A percentile compares a stretch with the other conserved stretches of the same genome.
Evolutionary conservation across 192 early-diverging fungal species (phyloP).

Genomic region (Gaertneriomyces sp.): DNA sequence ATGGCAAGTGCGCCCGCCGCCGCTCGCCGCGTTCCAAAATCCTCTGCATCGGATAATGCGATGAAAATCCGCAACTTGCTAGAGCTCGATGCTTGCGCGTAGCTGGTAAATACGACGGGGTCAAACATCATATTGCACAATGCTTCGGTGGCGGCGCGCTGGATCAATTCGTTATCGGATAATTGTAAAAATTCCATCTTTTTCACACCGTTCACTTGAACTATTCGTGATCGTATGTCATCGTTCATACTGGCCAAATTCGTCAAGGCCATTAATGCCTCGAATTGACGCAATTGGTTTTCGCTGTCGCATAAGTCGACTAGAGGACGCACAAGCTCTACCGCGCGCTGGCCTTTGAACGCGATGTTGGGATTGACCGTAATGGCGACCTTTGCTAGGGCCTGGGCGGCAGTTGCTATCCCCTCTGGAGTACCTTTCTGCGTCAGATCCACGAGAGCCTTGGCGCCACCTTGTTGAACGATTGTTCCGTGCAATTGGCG

Average conservation of each 20-base stretch:
- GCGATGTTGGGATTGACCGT: constrained; percentile 84
- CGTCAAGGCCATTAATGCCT: constrained; percentile 88
- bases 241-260: constrained; percentile 79
- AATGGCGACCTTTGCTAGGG: constrained; percentile 90
- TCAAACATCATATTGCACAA: constrained; percentile 92
- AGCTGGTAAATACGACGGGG: constrained; percentile 73
- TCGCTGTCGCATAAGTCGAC: constrained; percentile 58
- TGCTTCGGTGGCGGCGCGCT: constrained; percentile 83
- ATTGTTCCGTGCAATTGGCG: constrained; percentile 65
- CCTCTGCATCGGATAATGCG: constrained; percentile 83
- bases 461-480: constrained; percentile 79
- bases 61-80: constrained; percentile 74
- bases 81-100: constrained; percentile 44
- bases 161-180: constrained; percentile 73
- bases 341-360: constrained; percentile 64
- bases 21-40: constrained; percentile 75
- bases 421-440: constrained; percentile 31
- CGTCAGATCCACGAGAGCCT: constrained; percentile 56
- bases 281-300: constrained; percentile 71
- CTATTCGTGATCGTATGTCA: constrained; percentile 60
- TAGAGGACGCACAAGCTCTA: constrained; percentile 71
- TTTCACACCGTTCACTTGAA: constrained; percentile 57
- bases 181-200: constrained; percentile 76
- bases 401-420: constrained; percentile 59
- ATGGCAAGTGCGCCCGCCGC: constrained; percentile 85